Percentiles rank a stretch among this genome's conserved stretches.
phyloP scores from a whole-genome alignment of 2,329 filamentous ascomycete genomes.

The Colletotrichum spaethianum region DNA sequence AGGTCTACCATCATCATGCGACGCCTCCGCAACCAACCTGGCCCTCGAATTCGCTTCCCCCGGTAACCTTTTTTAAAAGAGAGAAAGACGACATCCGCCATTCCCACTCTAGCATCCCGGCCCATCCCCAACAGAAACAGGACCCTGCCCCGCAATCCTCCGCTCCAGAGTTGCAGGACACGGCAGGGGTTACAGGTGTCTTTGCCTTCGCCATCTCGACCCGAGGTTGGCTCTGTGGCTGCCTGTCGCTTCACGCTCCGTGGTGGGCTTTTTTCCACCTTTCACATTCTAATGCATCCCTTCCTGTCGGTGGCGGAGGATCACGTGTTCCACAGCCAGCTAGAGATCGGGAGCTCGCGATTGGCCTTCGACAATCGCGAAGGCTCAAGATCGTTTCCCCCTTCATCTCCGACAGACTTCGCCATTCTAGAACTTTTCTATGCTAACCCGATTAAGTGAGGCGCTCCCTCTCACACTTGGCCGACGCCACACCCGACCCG shows the following conservation, averaged over 20 bases:
- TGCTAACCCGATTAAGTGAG: conserved; percentile 26
- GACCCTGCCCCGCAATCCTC: conserved; percentile 40
- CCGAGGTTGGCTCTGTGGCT: conserved; percentile 17
- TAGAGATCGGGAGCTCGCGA: neutral
- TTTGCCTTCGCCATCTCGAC: conserved; percentile 18
- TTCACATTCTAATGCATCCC: conserved; percentile 7
- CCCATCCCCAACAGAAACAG: conserved; percentile 42
- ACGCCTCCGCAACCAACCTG: conserved; percentile 9
- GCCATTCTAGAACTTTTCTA: conserved; percentile 34
- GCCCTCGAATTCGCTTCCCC: conserved; percentile 12
- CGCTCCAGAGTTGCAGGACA: conserved; percentile 28
- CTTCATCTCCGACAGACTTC: neutral
- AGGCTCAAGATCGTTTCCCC: neutral
- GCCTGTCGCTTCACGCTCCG: neutral
- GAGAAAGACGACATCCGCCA: conserved; percentile 21
- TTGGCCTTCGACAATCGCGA: conserved; percentile 2
- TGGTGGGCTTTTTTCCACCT: conserved; percentile 1
- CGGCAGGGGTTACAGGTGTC: conserved; percentile 27
- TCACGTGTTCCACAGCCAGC: conserved; percentile 11
- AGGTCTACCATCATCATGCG: conserved; percentile 4
- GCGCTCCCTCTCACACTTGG: conserved; percentile 10
- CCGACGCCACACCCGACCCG: conserved; percentile 38
- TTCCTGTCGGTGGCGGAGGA: conserved; percentile 9
- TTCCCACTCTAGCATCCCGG: conserved; percentile 39
- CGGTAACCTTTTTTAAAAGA: conserved; percentile 12